Evolutionary conservation across 1,284 basidiomycete species (phyloP).

Genomic region (Xerocomus cyaneibrunnescens): DNA sequence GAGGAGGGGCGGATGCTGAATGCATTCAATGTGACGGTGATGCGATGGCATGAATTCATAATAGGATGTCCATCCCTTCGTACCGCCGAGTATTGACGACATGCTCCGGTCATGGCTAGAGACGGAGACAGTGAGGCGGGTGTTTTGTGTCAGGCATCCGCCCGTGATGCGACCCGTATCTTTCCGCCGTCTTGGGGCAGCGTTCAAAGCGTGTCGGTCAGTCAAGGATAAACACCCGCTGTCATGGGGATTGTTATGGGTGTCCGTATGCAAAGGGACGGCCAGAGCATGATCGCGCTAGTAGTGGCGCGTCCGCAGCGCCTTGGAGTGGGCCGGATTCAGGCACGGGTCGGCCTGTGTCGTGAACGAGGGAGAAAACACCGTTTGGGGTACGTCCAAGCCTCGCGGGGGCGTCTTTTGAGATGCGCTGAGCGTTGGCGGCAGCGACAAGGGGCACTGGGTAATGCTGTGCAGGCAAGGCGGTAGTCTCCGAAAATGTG

Average conservation of each 20-base stretch:
- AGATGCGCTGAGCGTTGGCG: background rate
- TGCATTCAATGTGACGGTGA: background rate
- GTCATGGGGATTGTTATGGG: slow-evolving; percentile 14
- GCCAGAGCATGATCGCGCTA: background rate
- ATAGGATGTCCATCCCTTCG: background rate
- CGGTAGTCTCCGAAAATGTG: slow-evolving; percentile 1
- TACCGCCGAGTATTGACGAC: slow-evolving; percentile 5
- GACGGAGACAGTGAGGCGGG: slow-evolving; percentile 6
- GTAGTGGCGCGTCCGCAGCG: background rate
- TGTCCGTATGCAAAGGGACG: slow-evolving; percentile 1
- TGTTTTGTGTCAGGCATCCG: background rate
- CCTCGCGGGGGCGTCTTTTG: too few species aligned
- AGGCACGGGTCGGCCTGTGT: slow-evolving; percentile 8
- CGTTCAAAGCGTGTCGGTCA: slow-evolving; percentile 3
- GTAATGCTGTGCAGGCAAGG: background rate
- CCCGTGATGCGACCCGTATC: slow-evolving; percentile 12
- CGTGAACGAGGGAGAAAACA: background rate
- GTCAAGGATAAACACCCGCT: slow-evolving; percentile 11
- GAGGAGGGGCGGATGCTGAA: background rate
- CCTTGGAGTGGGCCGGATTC: slow-evolving; percentile 1
- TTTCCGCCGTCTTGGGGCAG: slow-evolving; percentile 10
- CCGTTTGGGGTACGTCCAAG: background rate
- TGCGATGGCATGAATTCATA: background rate
- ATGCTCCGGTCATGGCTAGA: slow-evolving; percentile 9
- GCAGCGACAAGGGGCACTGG: background rate